Evolutionary conservation across 495 filamentous ascomycete genomes (phyloP).

Genomic region (Haplographium delicatum): DNA sequence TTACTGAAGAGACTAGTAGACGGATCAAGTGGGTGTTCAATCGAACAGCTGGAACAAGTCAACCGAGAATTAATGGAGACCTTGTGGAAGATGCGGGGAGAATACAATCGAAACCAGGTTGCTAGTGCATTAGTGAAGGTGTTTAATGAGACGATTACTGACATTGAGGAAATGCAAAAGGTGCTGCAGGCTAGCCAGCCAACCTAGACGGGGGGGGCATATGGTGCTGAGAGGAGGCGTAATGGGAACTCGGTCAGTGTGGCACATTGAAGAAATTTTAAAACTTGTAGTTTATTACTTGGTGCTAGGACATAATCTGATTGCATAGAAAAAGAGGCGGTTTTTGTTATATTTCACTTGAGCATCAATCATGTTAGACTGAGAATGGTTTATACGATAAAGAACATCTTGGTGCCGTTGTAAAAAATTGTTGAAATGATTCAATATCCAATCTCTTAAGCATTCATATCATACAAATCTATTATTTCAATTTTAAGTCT

Average conservation of each 20-base stretch:
- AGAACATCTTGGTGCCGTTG: too few relatives aligned
- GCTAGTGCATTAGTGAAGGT: conserved; percentile 52
- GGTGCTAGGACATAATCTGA: neutral
- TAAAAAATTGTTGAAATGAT: too few relatives aligned
- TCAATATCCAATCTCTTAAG: too few relatives aligned
- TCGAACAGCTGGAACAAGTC: conserved; percentile 94
- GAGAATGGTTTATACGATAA: too few relatives aligned
- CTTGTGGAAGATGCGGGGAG: conserved; percentile 70
- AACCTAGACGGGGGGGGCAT: neutral
- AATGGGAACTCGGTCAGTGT: too few relatives aligned
- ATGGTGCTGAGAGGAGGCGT: too few relatives aligned
- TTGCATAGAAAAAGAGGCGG: conserved; percentile 1
- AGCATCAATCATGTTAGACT: too few relatives aligned
- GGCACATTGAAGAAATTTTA: neutral
- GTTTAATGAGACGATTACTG: conserved; percentile 76
- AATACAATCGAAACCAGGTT: conserved; percentile 77
- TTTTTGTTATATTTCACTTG: too few relatives aligned
- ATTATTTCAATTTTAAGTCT: too few relatives aligned
- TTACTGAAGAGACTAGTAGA: conserved; percentile 56
- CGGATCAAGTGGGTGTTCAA: conserved; percentile 69
- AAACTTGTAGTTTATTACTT: neutral
- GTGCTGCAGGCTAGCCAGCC: conserved; percentile 23
- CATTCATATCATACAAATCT: too few relatives aligned
- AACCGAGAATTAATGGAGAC: conserved; percentile 86
- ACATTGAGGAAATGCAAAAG: conserved; percentile 54